Base-by-base conservation (phyloP, 345 rosid genomes). In the Heritiera fomes region DNA sequence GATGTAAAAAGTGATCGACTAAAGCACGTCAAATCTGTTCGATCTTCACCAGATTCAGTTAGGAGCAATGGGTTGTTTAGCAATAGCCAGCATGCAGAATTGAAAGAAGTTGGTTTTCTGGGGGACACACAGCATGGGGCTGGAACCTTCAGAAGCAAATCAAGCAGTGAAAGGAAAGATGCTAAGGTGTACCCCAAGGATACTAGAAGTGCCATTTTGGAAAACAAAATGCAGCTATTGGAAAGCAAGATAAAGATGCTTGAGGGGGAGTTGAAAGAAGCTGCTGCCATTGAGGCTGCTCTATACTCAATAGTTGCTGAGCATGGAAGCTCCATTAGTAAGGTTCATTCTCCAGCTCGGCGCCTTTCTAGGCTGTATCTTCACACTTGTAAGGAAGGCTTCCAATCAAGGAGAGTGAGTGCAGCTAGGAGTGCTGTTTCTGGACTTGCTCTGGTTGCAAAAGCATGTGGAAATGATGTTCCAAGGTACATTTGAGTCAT, bases 391-490 rank as follows among this genome's bases (percentile, higher is more conserved):
- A 85, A 73, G 76, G 92, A 90, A 83, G 80, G 66, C 52, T 85
- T 82, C 73, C 85, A 71, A 46, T 78, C 87, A 80, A 88, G 96
- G 82, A 87, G 89, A 88, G 92, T 90, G 50, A 85, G 85, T 83
- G 98, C 94, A 56, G 94, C 97, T 75, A 90, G 87, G 90, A 93
- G 91, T 86, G 90, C 87, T 38, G 87, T 91, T 80, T 95, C 97
- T 14, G 97, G 98, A 74, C 79, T 95, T 77, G 87, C 89, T 79
- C 85, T 92, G 82, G 93, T 89, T 5, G 93, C 97, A 77, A 95
- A 95, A 87, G 94, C 98, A 65, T 95, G 99, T 79, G 98, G 99
- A 73, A 92, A 93, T 79, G 99, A 95, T 79, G 97, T 93, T 77
- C 93, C 99, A 3, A 95, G 98, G 98, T 94, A 89, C 65, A 73